Evolutionary conservation across 345 rosid genomes (phyloP).

Genomic region (Eucalyptus marginata): DNA sequence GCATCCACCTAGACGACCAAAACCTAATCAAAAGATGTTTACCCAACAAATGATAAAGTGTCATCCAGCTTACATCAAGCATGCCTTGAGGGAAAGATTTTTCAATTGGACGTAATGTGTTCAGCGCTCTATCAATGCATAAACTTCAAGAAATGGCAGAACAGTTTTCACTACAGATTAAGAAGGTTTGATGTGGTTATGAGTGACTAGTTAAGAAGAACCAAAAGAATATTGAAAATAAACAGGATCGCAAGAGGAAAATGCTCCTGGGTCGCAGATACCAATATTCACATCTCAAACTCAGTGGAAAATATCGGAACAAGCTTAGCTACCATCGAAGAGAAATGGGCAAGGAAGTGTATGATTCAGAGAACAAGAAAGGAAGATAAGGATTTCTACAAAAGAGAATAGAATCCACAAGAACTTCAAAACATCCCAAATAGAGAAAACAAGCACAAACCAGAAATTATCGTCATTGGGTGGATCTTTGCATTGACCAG

Average conservation of each 20-base stretch:
- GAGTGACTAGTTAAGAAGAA: neutral
- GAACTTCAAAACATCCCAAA: neutral
- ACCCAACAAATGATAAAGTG: neutral
- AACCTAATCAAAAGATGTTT: neutral
- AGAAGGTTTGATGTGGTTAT: neutral
- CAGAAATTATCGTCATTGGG: slow-evolving; percentile 94
- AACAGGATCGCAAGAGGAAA: neutral
- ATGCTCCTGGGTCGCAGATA: neutral
- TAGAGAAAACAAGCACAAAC: slow-evolving; percentile 7
- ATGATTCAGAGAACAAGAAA: neutral
- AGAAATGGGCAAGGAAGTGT: neutral
- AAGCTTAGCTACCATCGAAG: neutral
- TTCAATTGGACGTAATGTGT: neutral
- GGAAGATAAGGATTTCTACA: neutral
- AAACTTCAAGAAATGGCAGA: neutral
- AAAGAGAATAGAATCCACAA: neutral
- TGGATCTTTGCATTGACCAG: slow-evolving; percentile 84
- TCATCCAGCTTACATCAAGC: neutral
- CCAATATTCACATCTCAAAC: neutral
- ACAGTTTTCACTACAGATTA: neutral
- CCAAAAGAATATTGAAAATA: neutral
- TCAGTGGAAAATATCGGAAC: neutral
- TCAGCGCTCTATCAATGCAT: neutral
- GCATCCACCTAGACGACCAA: neutral
- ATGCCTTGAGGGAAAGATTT: neutral